phyloP scores from a whole-genome alignment of 2,329 filamentous ascomycete genomes.

The Thielaviopsis ethacetica region DNA sequence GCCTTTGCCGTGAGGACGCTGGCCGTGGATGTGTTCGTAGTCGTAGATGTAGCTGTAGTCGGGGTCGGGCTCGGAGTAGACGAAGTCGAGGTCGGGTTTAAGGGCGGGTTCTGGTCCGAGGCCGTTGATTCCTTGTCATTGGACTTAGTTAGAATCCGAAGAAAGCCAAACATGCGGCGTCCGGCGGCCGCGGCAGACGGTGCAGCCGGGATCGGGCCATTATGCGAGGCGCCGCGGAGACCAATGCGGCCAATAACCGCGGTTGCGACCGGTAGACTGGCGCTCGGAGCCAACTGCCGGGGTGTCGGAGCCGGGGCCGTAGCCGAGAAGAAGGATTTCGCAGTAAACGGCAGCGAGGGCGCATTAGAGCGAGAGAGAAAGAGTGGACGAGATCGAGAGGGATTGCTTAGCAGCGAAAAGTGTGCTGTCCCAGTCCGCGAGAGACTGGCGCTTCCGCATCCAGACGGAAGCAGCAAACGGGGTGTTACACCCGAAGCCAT shows the following conservation, averaged over 20 bases:
- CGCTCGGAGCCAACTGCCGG: not conserved
- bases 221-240: not conserved
- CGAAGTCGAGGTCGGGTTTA: not conserved
- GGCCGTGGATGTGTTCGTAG: not conserved
- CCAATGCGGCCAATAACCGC: not conserved
- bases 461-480: slow-evolving; percentile 29
- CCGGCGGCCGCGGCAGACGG: not conserved
- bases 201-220: not conserved
- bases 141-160: not conserved
- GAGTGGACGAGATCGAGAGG: not conserved
- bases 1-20: slow-evolving; percentile 4
- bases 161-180: slow-evolving; percentile 3
- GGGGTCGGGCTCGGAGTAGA: slow-evolving; percentile 1
- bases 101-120: not conserved
- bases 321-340: slow-evolving; percentile 1
- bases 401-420: not conserved
- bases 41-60: not conserved
- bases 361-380: not conserved
- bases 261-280: not conserved
- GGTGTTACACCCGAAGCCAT: slow-evolving; percentile 35
- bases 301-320: not conserved
- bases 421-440: not conserved
- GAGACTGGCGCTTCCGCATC: slow-evolving; percentile 3
- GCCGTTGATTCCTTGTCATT: slow-evolving; percentile 1
- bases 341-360: not conserved